These are phyloP conservation scores for Porphyrellus cyaneotinctus DNA, from an alignment of 768 basidiomycete genomes.

Conservation along the genomic window DNA sequence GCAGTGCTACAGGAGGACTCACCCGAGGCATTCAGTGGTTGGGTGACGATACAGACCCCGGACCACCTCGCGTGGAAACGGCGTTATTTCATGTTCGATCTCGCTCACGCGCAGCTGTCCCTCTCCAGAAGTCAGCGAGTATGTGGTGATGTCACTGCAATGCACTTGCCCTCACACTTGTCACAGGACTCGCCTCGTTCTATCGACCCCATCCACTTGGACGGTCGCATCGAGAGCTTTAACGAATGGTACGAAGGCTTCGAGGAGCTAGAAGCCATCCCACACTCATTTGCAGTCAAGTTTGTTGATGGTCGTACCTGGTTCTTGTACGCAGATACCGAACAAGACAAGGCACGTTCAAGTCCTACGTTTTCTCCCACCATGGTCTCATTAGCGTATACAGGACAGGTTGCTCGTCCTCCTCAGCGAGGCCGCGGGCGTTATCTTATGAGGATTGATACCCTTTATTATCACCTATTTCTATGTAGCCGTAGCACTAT, in stretches of 20 bases:
- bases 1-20: slow-evolving; percentile 41
- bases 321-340: slow-evolving; percentile 59
- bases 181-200: slow-evolving; percentile 28
- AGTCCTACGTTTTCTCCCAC: background rate
- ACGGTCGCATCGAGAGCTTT: slow-evolving; percentile 43
- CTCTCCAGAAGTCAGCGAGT: slow-evolving; percentile 55
- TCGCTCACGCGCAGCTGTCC: slow-evolving; percentile 38
- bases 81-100: slow-evolving; percentile 54
- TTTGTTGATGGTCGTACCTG: slow-evolving; percentile 50
- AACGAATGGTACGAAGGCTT: slow-evolving; percentile 66
- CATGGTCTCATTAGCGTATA: background rate
- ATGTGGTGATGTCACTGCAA: background rate
- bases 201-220: slow-evolving; percentile 40
- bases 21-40: slow-evolving; percentile 44
- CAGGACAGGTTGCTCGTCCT: slow-evolving; percentile 29
- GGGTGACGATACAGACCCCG: slow-evolving; percentile 58
- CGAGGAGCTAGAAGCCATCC: slow-evolving; percentile 62
- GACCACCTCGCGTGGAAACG: slow-evolving; percentile 58
- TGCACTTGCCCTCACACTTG: slow-evolving; percentile 1
- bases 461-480: slow-evolving; percentile 6
- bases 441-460: slow-evolving; percentile 24
- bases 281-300: slow-evolving; percentile 63
- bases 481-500: slow-evolving; percentile 19
- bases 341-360: slow-evolving; percentile 54
- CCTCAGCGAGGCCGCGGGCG: slow-evolving; percentile 27